Evolutionary conservation across 2,329 filamentous ascomycete species (phyloP), one percentile per base, ranked within the genome.

Genomic region (Diaporthe batatas): DNA sequence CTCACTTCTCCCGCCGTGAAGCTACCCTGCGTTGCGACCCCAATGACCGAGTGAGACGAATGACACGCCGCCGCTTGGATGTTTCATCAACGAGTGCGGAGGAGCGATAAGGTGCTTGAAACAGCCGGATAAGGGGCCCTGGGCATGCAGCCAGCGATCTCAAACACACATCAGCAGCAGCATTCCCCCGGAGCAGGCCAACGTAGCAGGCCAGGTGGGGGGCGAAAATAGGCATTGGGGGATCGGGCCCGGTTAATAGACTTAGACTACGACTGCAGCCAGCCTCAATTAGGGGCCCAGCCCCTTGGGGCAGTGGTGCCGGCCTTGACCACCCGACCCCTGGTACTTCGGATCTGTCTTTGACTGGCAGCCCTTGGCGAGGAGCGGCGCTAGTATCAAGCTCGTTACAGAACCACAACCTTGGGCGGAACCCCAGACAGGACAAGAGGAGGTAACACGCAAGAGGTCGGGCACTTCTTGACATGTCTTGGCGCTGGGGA

Each of bases 11-110:
- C 32, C 12, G 39, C 32, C 62, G 18, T 11, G 14, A 25, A 67
- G 62, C 62, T 53, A 67, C 62, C 62, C 62, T 65, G 44, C 44
- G 36, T 51, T 51, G 29, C 32, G 21, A 51, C n/a, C 47, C 62
- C 62, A 65, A 21, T 67, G 44, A 42, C 62, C 62, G 62, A 39
- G 29, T 67, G 62, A 53, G 44, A 65, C 62, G 62, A 51, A 51
- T 65, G 62, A 25, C 29, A 67, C 47, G 47, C 21, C n/a, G n/a
- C 47, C 39, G 47, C 62, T 67, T 53, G 32, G 62, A 67, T 67
- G 62, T 67, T 67, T 67, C 62, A 67, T 67, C 47, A 25, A 53
- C 62, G 44, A 44, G 12, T 67, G 62, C 62, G 62, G 62, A 67
- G 62, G 62, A 67, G 23, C 62, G 62, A 67, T 53, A 67, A 67